Base-by-base conservation (phyloP, 345 rosid genomes). In the Xanthoceras sorbifolium region DNA sequence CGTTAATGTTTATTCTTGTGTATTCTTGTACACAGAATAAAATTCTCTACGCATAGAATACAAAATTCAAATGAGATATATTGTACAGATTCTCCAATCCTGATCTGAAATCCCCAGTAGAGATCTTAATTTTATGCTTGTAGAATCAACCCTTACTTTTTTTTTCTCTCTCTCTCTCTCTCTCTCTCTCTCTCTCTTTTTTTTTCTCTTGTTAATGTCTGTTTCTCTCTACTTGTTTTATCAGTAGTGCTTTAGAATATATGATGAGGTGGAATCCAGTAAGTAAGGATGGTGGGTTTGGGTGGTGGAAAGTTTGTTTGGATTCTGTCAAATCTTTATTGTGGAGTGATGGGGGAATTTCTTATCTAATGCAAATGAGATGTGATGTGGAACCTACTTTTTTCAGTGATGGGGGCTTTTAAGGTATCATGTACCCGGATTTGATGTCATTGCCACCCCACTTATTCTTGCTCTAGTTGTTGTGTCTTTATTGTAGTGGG, bases 341-440 rank as follows among this genome's bases (percentile, higher is more conserved):
- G n/a, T n/a, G 61, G 26, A 38, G 1, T n/a, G 66, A 62, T 63
- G 11, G 67, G 42, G 44, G 54, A 74, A 64, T 65, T 69, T 64
- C 57, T 65, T 74, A 64, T 74, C 79, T 10, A 7, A 72, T 1
- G 8, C 67, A 50, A 61, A 55, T 72, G 70, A 46, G 75, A 54
- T 71, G 74, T 76, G 76, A 75, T 60, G 74, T 67, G 79, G 63
- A 75, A 52, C 75, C 72, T 69, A 81, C 79, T 59, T 69, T 73
- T 7, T 76, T 38, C 22, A 3, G 61, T 54, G 25, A n/a, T 31
- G 44, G 59, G 29, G 67, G 61, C 68, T 22, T 57, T 55, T 40
- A 66, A 66, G 79, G 64, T 34, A 78, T 78, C 66, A 48, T 64
- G 20, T 52, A 64, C 68, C 36, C 59, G 9, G 67, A 34, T 64